These are phyloP conservation scores for Alternaria angustiovoidea DNA, from an alignment of 2,329 filamentous ascomycete species.

Conservation along the genomic window DNA sequence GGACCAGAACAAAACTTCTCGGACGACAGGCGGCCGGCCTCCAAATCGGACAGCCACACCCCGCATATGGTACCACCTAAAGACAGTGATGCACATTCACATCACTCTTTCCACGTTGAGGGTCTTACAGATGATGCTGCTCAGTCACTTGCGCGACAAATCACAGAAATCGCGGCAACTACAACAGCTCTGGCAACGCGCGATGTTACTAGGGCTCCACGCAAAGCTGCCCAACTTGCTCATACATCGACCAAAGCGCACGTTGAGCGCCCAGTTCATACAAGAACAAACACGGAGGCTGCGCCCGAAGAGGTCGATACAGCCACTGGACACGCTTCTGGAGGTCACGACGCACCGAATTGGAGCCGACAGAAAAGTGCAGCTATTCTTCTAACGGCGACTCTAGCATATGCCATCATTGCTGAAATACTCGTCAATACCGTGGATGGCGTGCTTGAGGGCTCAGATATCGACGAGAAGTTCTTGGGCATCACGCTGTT, in stretches of 20 bases:
- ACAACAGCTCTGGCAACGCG: constrained; percentile 86
- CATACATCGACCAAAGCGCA: constrained; percentile 46
- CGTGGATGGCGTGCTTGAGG: constrained; percentile 93
- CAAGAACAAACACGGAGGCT: constrained; percentile 55
- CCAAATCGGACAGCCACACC: constrained; percentile 38
- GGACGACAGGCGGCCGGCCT: constrained; percentile 44
- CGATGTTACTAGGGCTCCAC: constrained; percentile 68
- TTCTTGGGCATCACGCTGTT: constrained; percentile 97
- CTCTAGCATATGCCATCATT: constrained; percentile 92
- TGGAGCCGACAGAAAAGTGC: constrained; percentile 94
- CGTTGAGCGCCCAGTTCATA: constrained; percentile 48
- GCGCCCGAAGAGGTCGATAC: constrained; percentile 58
- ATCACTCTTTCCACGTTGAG: constrained; percentile 60
- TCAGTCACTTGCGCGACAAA: constrained; percentile 79
- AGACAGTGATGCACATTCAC: constrained; percentile 48
- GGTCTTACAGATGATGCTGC: constrained; percentile 86
- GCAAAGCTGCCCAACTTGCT: constrained; percentile 59
- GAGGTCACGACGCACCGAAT: constrained; percentile 95
- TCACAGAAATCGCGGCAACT: constrained; percentile 92
- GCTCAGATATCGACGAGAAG: constrained; percentile 92
- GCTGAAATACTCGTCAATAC: constrained; percentile 97
- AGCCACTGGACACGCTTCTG: constrained; percentile 55
- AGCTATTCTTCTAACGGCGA: constrained; percentile 86
- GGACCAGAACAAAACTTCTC: constrained; percentile 60
- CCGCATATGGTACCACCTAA: constrained; percentile 49